phyloP scores from a whole-genome alignment of 345 rosid genomes.

The Nephelium lappaceum region DNA sequence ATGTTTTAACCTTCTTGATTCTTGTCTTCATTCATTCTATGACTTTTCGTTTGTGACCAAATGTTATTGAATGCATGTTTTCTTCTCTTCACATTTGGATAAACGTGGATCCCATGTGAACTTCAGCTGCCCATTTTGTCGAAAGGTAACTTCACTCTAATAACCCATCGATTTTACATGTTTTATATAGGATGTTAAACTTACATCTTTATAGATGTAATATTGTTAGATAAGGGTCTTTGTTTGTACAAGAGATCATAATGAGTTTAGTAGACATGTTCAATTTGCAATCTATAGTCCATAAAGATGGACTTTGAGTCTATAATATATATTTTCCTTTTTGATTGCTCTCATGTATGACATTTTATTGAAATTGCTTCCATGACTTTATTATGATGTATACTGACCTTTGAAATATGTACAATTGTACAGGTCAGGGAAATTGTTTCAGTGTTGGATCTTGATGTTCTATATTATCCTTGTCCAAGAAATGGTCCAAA shows the following conservation, averaged over 20 bases:
- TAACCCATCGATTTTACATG: background rate
- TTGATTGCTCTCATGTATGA: background rate
- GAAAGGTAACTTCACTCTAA: slow-evolving; percentile 63
- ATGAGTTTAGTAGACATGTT: background rate
- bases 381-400: slow-evolving; percentile 1
- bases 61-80: slow-evolving; percentile 20
- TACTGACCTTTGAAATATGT: slow-evolving; percentile 18
- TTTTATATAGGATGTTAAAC: background rate
- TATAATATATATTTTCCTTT: background rate
- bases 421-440: slow-evolving; percentile 86
- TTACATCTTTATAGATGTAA: background rate
- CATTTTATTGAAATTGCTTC: slow-evolving; percentile 4
- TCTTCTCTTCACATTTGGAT: slow-evolving; percentile 24
- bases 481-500: slow-evolving; percentile 90
- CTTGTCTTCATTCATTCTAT: background rate
- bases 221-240: background rate
- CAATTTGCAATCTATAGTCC: slow-evolving; percentile 6
- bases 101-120: slow-evolving; percentile 33
- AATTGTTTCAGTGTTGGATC: slow-evolving; percentile 84
- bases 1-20: background rate
- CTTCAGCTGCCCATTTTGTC: slow-evolving; percentile 93
- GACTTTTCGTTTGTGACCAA: slow-evolving; percentile 19
- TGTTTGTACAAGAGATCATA: background rate
- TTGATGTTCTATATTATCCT: slow-evolving; percentile 91
- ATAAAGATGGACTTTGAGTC: background rate